Percentiles rank a stretch among this genome's conserved stretches.
Conservation (phyloP, 2,329 filamentous ascomycete genomes). For the Microcyclosporella mali region DNA sequence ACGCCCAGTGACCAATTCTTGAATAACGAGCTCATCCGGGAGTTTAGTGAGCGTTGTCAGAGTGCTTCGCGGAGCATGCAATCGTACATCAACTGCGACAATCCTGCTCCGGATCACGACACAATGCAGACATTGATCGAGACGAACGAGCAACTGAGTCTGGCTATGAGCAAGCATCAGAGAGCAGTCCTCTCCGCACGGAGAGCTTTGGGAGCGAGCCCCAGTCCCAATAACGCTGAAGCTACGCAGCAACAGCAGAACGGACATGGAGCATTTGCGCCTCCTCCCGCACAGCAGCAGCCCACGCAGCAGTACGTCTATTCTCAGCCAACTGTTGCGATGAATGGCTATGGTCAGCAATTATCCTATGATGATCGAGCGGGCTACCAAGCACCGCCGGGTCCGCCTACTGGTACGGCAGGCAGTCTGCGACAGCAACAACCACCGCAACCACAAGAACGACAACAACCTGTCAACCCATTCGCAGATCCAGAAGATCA, state of each 20-base stretch:
- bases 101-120: slow-evolving; percentile 81
- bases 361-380: neutral
- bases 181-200: slow-evolving; percentile 62
- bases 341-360: slow-evolving; percentile 1
- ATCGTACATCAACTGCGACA: slow-evolving; percentile 71
- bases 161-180: slow-evolving; percentile 77
- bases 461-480: slow-evolving; percentile 30
- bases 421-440: slow-evolving; percentile 9
- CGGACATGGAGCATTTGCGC: slow-evolving; percentile 12
- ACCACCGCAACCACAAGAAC: slow-evolving; percentile 8
- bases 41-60: slow-evolving; percentile 83
- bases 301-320: neutral
- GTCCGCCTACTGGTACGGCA: slow-evolving; percentile 19
- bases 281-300: slow-evolving; percentile 5
- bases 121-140: slow-evolving; percentile 92
- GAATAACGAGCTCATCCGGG: slow-evolving; percentile 79
- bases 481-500: slow-evolving; percentile 39
- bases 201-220: slow-evolving; percentile 33
- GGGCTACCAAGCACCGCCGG: slow-evolving; percentile 17
- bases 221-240: slow-evolving; percentile 15
- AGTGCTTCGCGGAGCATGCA: slow-evolving; percentile 77
- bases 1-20: slow-evolving; percentile 71
- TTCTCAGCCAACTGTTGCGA: neutral
- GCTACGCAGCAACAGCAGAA: slow-evolving; percentile 1
- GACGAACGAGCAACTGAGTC: slow-evolving; percentile 83